phyloP scores from a whole-genome alignment of 495 filamentous ascomycete genomes.

The Lasiosphaeria hispida region DNA sequence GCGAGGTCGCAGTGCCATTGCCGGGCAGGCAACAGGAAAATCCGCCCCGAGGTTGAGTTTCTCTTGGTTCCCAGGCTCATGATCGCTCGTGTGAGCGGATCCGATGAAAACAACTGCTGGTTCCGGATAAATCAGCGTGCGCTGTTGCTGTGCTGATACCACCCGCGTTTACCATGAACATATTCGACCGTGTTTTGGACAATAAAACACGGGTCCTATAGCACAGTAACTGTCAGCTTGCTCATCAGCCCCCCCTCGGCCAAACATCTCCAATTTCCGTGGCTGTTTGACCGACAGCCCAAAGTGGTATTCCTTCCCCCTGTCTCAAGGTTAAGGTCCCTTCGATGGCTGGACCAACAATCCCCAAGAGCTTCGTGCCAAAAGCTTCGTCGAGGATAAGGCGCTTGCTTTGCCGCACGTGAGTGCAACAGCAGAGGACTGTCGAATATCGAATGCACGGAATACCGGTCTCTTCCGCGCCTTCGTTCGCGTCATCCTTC shows the following conservation, averaged over 20 bases:
- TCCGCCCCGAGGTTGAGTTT: conserved; percentile 2
- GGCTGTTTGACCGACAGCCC: conserved; percentile 11
- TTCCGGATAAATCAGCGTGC: conserved; percentile 9
- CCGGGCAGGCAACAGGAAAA: conserved; percentile 2
- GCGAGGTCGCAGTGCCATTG: neutral
- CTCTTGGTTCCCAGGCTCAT: too few relatives aligned
- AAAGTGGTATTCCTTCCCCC: conserved; percentile 1
- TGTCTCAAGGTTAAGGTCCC: conserved; percentile 8
- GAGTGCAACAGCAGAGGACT: too few relatives aligned
- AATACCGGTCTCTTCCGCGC: too few relatives aligned
- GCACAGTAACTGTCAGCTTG: neutral
- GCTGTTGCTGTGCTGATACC: neutral
- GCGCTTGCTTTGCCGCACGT: too few relatives aligned
- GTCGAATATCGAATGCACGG: too few relatives aligned
- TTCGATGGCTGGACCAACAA: too few relatives aligned
- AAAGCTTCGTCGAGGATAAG: neutral
- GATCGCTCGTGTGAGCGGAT: neutral
- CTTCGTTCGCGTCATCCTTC: neutral
- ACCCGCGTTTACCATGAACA: neutral
- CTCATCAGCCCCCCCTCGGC: conserved; percentile 5
- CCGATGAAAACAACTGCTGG: neutral
- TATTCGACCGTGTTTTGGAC: neutral
- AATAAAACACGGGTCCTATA: conserved; percentile 7
- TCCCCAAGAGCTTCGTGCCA: neutral
- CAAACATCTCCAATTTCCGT: conserved; percentile 13